Conservation (phyloP, 495 filamentous ascomycete genomes). For the Parmelia sp. region DNA sequence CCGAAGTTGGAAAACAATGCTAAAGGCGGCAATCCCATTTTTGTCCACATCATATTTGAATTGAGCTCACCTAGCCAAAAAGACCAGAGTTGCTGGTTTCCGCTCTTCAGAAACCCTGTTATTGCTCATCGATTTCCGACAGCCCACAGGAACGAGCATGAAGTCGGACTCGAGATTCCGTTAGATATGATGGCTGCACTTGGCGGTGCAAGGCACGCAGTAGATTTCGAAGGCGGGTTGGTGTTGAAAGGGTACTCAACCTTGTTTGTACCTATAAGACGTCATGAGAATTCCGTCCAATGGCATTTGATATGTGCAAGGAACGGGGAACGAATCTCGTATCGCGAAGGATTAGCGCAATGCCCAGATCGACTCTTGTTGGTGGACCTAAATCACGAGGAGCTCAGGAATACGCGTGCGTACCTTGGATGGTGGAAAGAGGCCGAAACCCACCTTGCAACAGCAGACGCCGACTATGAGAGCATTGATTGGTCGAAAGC, state of each 20-base stretch:
- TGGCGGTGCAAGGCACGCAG: conserved; percentile 23
- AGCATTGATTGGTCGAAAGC: conserved; percentile 28
- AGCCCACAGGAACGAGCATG: conserved; percentile 10
- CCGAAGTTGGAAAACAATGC: not conserved
- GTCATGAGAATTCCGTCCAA: conserved; percentile 21
- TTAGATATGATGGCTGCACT: conserved; percentile 25
- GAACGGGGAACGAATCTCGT: conserved; percentile 15
- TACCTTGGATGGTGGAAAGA: conserved; percentile 27
- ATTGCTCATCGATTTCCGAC: conserved; percentile 27
- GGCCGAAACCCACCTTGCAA: conserved; percentile 18
- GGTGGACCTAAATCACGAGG: conserved; percentile 15
- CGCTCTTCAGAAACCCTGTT: conserved; percentile 23
- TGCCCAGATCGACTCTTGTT: conserved; percentile 8
- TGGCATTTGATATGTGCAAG: conserved; percentile 25
- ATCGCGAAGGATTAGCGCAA: conserved; percentile 11
- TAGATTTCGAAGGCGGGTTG: conserved; percentile 25
- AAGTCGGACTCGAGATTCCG: conserved; percentile 26
- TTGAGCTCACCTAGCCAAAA: not conserved
- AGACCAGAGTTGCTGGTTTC: conserved; percentile 26
- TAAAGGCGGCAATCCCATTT: too few relatives aligned
- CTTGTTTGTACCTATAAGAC: conserved; percentile 24
- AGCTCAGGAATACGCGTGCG: conserved; percentile 19
- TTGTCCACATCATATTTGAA: not conserved
- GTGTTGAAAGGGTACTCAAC: conserved; percentile 28
- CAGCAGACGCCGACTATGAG: conserved; percentile 11